Percentiles rank a stretch among this genome's conserved stretches.
Conservation (phyloP, 73 alveolate species). For the Tetrahymena malaccensis region DNA sequence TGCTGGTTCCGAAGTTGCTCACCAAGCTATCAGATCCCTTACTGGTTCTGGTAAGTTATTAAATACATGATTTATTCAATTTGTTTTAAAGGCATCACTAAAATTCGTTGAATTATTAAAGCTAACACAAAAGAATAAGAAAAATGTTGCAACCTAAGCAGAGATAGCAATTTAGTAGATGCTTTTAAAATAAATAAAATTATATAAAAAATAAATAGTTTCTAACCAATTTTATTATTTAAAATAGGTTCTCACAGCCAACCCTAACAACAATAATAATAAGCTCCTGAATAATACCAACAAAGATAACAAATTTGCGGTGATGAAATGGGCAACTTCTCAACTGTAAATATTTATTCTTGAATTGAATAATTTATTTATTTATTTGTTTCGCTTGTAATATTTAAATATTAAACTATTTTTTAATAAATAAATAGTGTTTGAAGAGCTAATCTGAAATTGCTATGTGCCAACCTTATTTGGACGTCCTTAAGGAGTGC, state of each 20-base stretch:
- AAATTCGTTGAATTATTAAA: neutral
- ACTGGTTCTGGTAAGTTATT: conserved; percentile 41
- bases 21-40: conserved; percentile 55
- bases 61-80: neutral
- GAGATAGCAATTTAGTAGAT: neutral
- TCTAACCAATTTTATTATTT: neutral
- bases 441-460: conserved; percentile 40
- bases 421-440: conserved; percentile 27
- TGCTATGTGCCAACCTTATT: conserved; percentile 47
- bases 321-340: conserved; percentile 14
- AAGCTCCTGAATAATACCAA: neutral
- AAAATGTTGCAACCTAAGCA: neutral
- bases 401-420: conserved; percentile 8
- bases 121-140: neutral
- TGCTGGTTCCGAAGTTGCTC: conserved; percentile 69
- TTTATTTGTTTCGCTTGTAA: neutral
- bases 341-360: conserved; percentile 6
- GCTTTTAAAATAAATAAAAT: neutral
- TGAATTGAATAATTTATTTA: neutral
- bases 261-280: neutral
- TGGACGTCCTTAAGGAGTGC: conserved; percentile 50
- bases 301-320: conserved; percentile 9
- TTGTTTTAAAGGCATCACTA: neutral
- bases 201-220: neutral
- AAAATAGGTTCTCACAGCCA: neutral